Evolutionary conservation across 768 basidiomycete species (phyloP), one percentile per base, ranked within the genome.

Genomic region (Clavulina sp.): DNA sequence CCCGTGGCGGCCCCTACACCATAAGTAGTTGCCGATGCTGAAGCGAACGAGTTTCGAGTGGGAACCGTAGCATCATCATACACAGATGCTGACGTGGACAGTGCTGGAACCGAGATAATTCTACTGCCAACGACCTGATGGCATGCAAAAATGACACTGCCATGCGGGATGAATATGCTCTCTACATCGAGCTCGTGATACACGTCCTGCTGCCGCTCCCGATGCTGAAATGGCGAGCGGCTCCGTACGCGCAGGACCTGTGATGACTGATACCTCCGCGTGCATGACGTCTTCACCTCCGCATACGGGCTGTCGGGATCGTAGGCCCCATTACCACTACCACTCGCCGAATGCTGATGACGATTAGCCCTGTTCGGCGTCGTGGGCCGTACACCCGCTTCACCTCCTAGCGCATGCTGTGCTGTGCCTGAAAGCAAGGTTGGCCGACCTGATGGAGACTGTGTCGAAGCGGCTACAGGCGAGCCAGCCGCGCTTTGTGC

Each of bases 161-260:
- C 85, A 75, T 89, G 84, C 63, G 86, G 85, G 65, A 87, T 85
- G 65, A 84, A 88, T 56, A 88, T 80, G 66, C 83, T 86, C 63
- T 87, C 84, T 28, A 87, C 81, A 64, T 80, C 75, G 16, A 9
- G n/a, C n/a, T n/a, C n/a, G n/a, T n/a, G n/a, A n/a, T n/a, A n/a
- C n/a, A n/a, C n/a, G n/a, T n/a, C n/a, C n/a, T n/a, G n/a, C n/a
- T n/a, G n/a, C n/a, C n/a, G n/a, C n/a, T n/a, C n/a, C n/a, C n/a
- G n/a, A n/a, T n/a, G n/a, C n/a, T n/a, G n/a, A n/a, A n/a, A n/a
- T 13, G 43, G 9, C 26, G 16, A 46, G 13, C 13, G 13, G 13
- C 9, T 28, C 24, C 13, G 43, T 53, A 72, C 73, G 31, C 57
- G 58, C 18, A 82, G 75, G 58, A 68, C 68, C 62, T 81, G 81